Percentiles rank a stretch among this genome's conserved stretches.
phyloP scores from a whole-genome alignment of 1,284 basidiomycete species.

The Cryptococcus sp. region DNA sequence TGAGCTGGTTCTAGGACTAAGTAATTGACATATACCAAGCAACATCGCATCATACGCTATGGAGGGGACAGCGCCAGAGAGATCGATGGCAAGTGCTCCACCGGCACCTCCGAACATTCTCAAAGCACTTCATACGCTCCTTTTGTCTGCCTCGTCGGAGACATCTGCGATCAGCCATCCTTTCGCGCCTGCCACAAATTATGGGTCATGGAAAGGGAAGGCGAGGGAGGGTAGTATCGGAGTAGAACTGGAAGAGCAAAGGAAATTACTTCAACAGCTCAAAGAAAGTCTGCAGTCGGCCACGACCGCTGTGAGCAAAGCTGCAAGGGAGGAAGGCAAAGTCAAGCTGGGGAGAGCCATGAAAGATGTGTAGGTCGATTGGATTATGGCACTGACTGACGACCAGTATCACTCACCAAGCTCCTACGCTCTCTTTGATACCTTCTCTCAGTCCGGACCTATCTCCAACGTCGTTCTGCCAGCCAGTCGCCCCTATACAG shows the following conservation, averaged over 20 bases:
- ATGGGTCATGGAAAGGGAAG: conserved; percentile 1
- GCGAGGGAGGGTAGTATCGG: neutral
- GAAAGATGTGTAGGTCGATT: conserved; percentile 23
- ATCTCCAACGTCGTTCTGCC: neutral
- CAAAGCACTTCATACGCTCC: neutral
- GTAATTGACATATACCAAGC: no score
- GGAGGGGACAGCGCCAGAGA: no score
- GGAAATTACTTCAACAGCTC: neutral
- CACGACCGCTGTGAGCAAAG: neutral
- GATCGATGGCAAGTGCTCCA: no score
- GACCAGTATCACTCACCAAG: conserved; percentile 31
- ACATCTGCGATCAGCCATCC: conserved; percentile 3
- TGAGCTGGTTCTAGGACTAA: no score
- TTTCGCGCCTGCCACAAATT: conserved; percentile 5
- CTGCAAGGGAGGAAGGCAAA: neutral
- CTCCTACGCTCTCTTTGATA: conserved; percentile 18
- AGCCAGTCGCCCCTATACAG: conserved; percentile 19
- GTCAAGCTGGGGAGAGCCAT: conserved; percentile 11
- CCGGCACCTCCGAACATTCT: neutral
- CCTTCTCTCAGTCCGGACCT: conserved; percentile 12
- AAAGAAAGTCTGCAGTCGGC: neutral
- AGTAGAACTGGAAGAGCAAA: neutral
- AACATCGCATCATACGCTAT: no score
- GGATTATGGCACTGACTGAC: conserved; percentile 1
- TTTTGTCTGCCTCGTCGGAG: neutral